phyloP scores from a whole-genome alignment of 441 rosid genomes.

The Omphalea diandra region DNA sequence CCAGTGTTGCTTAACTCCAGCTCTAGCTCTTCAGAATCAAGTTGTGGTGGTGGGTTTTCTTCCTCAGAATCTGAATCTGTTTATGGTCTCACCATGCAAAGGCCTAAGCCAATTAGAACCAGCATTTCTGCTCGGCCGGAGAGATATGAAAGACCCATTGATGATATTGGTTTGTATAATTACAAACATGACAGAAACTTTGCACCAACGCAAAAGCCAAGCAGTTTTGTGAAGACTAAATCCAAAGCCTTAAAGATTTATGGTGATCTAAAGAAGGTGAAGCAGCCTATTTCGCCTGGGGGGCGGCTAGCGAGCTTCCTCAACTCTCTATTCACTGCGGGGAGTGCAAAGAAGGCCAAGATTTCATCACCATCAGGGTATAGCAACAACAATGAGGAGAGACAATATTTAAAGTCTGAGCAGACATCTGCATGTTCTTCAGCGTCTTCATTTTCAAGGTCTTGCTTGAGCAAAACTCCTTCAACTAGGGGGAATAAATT shows the following conservation, averaged over 20 bases:
- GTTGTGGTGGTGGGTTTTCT: slow-evolving; percentile 64
- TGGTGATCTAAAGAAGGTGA: slow-evolving; percentile 60
- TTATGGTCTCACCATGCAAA: slow-evolving; percentile 40
- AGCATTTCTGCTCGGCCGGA: slow-evolving; percentile 30
- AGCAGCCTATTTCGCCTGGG: slow-evolving; percentile 88
- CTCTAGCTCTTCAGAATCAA: slow-evolving; percentile 79
- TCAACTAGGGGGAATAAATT: slow-evolving; percentile 43
- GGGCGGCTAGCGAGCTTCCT: slow-evolving; percentile 75
- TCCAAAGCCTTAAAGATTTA: slow-evolving; percentile 59
- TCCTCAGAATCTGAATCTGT: slow-evolving; percentile 67
- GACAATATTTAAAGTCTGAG: slow-evolving; percentile 43
- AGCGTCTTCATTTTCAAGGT: slow-evolving; percentile 81
- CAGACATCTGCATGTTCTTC: slow-evolving; percentile 66
- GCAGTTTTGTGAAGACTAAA: slow-evolving; percentile 45
- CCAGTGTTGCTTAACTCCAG: slow-evolving; percentile 53
- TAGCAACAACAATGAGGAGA: too few relatives aligned
- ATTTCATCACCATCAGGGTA: slow-evolving; percentile 32
- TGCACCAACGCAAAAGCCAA: slow-evolving; percentile 36
- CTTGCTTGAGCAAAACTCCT: slow-evolving; percentile 72
- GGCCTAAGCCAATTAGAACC: slow-evolving; percentile 56
- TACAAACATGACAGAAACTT: slow-evolving; percentile 29
- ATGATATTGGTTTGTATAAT: slow-evolving; percentile 26
- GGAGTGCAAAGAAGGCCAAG: slow-evolving; percentile 57
- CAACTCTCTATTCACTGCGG: slow-evolving; percentile 65
- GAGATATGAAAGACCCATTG: slow-evolving; percentile 34